Conservation (phyloP, 2,329 filamentous ascomycete species). For the Xylariaceae sp. region DNA sequence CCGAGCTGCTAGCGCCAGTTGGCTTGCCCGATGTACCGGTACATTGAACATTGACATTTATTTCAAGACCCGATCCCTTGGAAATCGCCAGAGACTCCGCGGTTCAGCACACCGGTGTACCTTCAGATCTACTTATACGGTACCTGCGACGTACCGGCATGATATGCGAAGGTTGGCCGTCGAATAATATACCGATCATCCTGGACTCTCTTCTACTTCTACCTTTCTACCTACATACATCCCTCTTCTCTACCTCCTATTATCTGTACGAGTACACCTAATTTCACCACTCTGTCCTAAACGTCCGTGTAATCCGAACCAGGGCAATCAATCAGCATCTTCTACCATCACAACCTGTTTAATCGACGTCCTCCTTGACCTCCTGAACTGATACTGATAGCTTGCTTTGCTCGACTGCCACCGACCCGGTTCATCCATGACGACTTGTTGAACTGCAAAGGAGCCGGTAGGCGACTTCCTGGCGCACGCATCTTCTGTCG, state of each 20-base stretch:
- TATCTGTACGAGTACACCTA: conserved; percentile 19
- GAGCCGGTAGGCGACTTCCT: conserved; percentile 18
- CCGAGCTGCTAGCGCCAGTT: too few relatives aligned
- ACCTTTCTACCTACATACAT: too few relatives aligned
- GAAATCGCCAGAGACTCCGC: not conserved
- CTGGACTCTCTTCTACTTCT: conserved; percentile 10
- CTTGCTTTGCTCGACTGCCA: not conserved
- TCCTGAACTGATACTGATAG: not conserved
- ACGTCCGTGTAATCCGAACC: not conserved
- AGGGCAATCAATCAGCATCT: not conserved
- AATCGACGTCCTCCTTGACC: not conserved
- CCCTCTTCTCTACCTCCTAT: too few relatives aligned
- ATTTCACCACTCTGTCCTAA: not conserved
- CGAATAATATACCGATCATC: conserved; percentile 14
- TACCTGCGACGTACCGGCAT: not conserved
- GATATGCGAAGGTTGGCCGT: not conserved
- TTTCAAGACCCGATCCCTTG: not conserved
- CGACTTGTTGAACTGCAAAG: conserved; percentile 18
- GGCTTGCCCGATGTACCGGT: not conserved
- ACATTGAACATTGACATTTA: not conserved
- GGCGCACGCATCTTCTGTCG: conserved; percentile 13
- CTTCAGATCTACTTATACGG: not conserved
- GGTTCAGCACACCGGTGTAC: not conserved
- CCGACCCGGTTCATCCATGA: conserved; percentile 15
- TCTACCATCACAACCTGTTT: not conserved